Conservation (phyloP, 2,329 filamentous ascomycete species). For the Phaeosphaeriaceae sp. region DNA sequence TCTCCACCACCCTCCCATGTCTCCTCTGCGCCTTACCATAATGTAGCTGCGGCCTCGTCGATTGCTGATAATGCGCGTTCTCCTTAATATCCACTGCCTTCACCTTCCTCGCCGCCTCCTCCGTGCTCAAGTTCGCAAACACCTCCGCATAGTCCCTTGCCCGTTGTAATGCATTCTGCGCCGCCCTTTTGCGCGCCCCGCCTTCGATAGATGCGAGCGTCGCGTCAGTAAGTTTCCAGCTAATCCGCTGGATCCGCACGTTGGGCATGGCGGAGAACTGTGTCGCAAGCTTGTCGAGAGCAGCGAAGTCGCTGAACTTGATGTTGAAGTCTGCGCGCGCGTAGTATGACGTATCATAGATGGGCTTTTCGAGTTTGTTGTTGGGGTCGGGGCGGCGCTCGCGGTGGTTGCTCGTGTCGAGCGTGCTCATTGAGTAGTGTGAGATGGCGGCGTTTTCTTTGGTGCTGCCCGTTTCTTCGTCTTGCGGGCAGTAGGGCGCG, state of each 20-base stretch:
- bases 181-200: constrained; percentile 10
- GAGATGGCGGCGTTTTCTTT: constrained; percentile 12
- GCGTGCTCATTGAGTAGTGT: constrained; percentile 20
- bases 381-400: background rate
- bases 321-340: constrained; percentile 14
- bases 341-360: constrained; percentile 9
- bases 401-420: constrained; percentile 11
- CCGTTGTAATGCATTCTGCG: constrained; percentile 8
- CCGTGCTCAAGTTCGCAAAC: constrained; percentile 7
- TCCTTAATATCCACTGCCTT: constrained; percentile 10
- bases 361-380: background rate
- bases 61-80: constrained; percentile 5
- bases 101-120: constrained; percentile 11
- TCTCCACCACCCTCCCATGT: background rate
- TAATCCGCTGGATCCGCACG: constrained; percentile 9
- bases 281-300: constrained; percentile 14
- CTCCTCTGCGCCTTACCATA: constrained; percentile 7
- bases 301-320: constrained; percentile 17
- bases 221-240: constrained; percentile 15
- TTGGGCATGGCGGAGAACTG: constrained; percentile 16
- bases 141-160: constrained; percentile 17
- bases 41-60: constrained; percentile 18
- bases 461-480: constrained; percentile 5
- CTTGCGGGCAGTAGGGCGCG: constrained; percentile 13
- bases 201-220: constrained; percentile 7